Percentiles rank a stretch among this genome's conserved stretches.
These are phyloP conservation scores for Suhomyces anneliseae DNA, from an alignment of 1,139 yeast genomes.

Conservation along the genomic window DNA sequence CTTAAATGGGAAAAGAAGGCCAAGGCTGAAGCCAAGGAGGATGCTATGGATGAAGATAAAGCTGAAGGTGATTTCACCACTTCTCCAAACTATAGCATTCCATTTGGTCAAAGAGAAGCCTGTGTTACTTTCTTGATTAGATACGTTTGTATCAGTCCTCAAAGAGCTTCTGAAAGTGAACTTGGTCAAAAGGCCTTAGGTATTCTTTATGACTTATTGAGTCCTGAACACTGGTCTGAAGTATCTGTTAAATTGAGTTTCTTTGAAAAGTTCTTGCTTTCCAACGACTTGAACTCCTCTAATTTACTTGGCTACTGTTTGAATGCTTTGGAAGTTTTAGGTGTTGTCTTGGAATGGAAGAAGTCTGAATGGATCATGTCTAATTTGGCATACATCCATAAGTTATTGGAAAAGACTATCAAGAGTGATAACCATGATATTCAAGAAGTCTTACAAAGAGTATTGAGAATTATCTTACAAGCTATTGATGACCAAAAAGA, in stretches of 20 bases:
- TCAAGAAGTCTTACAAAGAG: conserved; percentile 78
- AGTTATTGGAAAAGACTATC: conserved; percentile 77
- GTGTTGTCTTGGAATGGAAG: conserved; percentile 82
- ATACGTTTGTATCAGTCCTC: conserved; percentile 84
- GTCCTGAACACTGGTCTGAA: conserved; percentile 80
- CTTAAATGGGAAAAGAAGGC: conserved; percentile 73
- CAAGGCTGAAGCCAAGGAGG: conserved; percentile 17
- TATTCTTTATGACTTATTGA: conserved; percentile 68
- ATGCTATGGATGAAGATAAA: conserved; percentile 14
- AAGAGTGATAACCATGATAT: conserved; percentile 82
- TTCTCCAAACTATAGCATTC: conserved; percentile 54
- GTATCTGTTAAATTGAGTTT: conserved; percentile 79
- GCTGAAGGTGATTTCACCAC: conserved; percentile 36
- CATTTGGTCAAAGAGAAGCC: conserved; percentile 82
- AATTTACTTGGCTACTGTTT: conserved; percentile 71
- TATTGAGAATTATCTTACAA: conserved; percentile 61
- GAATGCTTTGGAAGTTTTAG: conserved; percentile 87
- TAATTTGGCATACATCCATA: conserved; percentile 66
- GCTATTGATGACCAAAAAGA: conserved; percentile 53
- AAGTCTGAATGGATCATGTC: conserved; percentile 72
- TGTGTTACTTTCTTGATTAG: conserved; percentile 89
- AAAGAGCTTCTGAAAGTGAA: conserved; percentile 80
- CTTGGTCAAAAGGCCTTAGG: conserved; percentile 79
- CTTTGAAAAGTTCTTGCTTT: conserved; percentile 81
- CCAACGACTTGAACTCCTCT: conserved; percentile 69